A percentile compares a stretch with the other conserved stretches of the same genome.
phyloP scores from a whole-genome alignment of 805 yeast genomes.

The Ogataea nitratoaversa region DNA sequence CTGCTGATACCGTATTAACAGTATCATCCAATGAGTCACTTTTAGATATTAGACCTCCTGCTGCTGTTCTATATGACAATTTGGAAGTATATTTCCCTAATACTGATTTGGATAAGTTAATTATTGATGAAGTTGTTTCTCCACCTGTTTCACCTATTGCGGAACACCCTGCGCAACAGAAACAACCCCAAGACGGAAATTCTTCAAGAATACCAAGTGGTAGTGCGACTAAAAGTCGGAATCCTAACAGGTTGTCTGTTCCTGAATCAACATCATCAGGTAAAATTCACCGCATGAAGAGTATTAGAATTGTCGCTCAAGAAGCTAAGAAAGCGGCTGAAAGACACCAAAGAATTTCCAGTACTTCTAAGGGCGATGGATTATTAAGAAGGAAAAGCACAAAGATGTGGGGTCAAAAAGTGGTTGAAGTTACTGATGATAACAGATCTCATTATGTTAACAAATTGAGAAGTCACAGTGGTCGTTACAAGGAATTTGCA shows the following conservation, averaged over 20 bases:
- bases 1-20: conserved; percentile 4
- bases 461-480: conserved; percentile 58
- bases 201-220: conserved; percentile 18
- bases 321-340: conserved; percentile 74
- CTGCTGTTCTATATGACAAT: conserved; percentile 89
- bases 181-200: conserved; percentile 13
- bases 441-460: conserved; percentile 59
- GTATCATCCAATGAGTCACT: conserved; percentile 21
- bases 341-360: conserved; percentile 18
- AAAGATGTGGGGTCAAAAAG: conserved; percentile 96
- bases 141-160: conserved; percentile 53
- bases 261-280: conserved; percentile 34
- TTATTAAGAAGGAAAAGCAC: conserved; percentile 75
- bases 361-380: conserved; percentile 20
- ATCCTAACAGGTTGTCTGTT: conserved; percentile 35
- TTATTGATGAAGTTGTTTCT: conserved; percentile 62
- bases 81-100: conserved; percentile 89
- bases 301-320: conserved; percentile 87
- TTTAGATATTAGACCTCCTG: conserved; percentile 84
- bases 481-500: conserved; percentile 79
- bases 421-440: conserved; percentile 81
- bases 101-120: conserved; percentile 88
- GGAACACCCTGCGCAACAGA: conserved; percentile 8
- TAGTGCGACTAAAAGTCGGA: conserved; percentile 4
- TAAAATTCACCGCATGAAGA: conserved; percentile 66